Evolutionary conservation across 2,329 filamentous ascomycete genomes (phyloP).

Genomic region (Penicillium sp.): DNA sequence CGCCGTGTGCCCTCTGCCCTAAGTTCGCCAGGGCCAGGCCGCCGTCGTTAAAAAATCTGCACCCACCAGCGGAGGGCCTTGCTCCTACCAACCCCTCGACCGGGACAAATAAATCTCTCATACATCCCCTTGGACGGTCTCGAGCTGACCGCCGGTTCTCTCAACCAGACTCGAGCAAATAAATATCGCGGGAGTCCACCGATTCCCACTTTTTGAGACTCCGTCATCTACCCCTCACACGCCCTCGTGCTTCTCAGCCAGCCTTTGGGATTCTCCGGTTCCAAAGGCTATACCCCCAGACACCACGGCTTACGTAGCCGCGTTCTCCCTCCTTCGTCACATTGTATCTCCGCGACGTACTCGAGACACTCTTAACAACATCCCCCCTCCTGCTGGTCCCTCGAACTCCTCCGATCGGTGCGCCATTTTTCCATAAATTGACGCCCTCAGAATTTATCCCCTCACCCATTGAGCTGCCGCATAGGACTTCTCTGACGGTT

Average conservation of each 20-base stretch:
- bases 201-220: conserved; percentile 19
- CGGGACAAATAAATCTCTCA: conserved; percentile 25
- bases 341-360: conserved; percentile 50
- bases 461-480: conserved; percentile 89
- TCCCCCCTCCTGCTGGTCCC: conserved; percentile 47
- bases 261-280: conserved; percentile 44
- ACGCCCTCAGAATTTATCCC: conserved; percentile 55
- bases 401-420: conserved; percentile 37
- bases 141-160: conserved; percentile 23
- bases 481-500: conserved; percentile 98
- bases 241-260: conserved; percentile 7
- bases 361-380: conserved; percentile 54
- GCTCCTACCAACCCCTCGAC: conserved; percentile 11
- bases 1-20: conserved; percentile 32
- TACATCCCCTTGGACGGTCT: conserved; percentile 4
- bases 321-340: conserved; percentile 40
- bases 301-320: conserved; percentile 48
- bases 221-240: conserved; percentile 15
- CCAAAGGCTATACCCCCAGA: conserved; percentile 42
- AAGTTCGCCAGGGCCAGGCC: conserved; percentile 22
- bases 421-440: conserved; percentile 44
- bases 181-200: conserved; percentile 20
- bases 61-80: conserved; percentile 19
- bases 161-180: conserved; percentile 14
- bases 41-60: conserved; percentile 27